These are phyloP conservation scores for Bryoglossum gracile DNA, from an alignment of 495 filamentous ascomycete species.

Conservation along the genomic window DNA sequence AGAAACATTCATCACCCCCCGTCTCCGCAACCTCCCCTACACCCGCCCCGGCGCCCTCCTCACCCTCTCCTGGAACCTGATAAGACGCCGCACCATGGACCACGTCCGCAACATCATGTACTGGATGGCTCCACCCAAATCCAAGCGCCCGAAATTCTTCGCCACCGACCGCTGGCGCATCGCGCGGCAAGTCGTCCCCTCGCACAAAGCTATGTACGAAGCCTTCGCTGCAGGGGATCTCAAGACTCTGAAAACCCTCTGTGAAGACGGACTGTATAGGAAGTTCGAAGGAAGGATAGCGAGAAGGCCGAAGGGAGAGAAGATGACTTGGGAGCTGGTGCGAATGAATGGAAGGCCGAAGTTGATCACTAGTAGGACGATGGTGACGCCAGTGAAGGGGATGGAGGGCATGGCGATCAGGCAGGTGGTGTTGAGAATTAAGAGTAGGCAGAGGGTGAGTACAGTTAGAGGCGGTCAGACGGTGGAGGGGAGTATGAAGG, in stretches of 20 bases:
- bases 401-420: constrained; percentile 42
- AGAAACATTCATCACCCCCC: constrained; percentile 55
- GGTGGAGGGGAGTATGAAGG: constrained; percentile 42
- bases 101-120: constrained; percentile 7
- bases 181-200: constrained; percentile 47
- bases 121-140: constrained; percentile 13
- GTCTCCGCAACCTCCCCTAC: constrained; percentile 46
- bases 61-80: constrained; percentile 31
- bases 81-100: constrained; percentile 3
- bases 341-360: constrained; percentile 52
- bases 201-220: constrained; percentile 64
- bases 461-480: constrained; percentile 32
- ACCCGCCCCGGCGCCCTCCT: constrained; percentile 38
- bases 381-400: constrained; percentile 32
- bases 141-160: too few relatives aligned
- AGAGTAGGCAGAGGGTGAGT: constrained; percentile 55
- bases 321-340: constrained; percentile 61
- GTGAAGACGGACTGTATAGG: constrained; percentile 50
- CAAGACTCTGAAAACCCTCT: constrained; percentile 47
- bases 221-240: constrained; percentile 63
- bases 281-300: constrained; percentile 51
- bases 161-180: too few relatives aligned
- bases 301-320: constrained; percentile 38
- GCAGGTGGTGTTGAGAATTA: constrained; percentile 68
- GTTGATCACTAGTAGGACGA: constrained; percentile 52